Evolutionary conservation across 805 yeast genomes (phyloP).

Genomic region (Metschnikowia proteae): DNA sequence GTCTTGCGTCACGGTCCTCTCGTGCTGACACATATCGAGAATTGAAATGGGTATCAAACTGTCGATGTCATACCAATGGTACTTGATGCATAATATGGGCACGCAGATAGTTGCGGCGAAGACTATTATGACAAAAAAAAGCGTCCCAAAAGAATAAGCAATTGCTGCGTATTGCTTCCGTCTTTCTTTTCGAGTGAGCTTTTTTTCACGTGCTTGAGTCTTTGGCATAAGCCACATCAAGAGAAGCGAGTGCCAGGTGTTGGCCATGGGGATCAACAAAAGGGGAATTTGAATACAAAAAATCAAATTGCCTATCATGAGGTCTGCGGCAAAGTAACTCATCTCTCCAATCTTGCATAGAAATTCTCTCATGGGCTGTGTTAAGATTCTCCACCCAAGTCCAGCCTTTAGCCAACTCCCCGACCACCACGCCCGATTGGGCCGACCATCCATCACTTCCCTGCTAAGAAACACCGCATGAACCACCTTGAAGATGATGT

Average conservation of each 20-base stretch:
- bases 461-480: slow-evolving; percentile 52
- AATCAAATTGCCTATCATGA: slow-evolving; percentile 54
- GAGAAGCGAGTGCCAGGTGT: slow-evolving; percentile 62
- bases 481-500: slow-evolving; percentile 49
- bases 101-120: slow-evolving; percentile 6
- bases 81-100: slow-evolving; percentile 7
- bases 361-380: slow-evolving; percentile 65
- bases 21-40: slow-evolving; percentile 41
- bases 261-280: slow-evolving; percentile 58
- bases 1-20: slow-evolving; percentile 19
- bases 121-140: slow-evolving; percentile 3
- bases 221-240: slow-evolving; percentile 66
- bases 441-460: slow-evolving; percentile 56
- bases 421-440: slow-evolving; percentile 62
- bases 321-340: slow-evolving; percentile 65
- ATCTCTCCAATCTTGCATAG: slow-evolving; percentile 61
- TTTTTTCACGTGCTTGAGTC: slow-evolving; percentile 42
- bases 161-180: slow-evolving; percentile 14
- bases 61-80: slow-evolving; percentile 9
- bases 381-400: slow-evolving; percentile 55
- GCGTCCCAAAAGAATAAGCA: slow-evolving; percentile 3
- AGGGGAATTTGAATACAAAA: slow-evolving; percentile 59
- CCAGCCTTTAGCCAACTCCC: slow-evolving; percentile 66
- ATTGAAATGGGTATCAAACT: slow-evolving; percentile 33
- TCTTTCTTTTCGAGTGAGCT: slow-evolving; percentile 15